Percentiles rank a stretch among this genome's conserved stretches.
Conservation (phyloP, 768 basidiomycete genomes). For the Sporobolomyces phaffii region DNA sequence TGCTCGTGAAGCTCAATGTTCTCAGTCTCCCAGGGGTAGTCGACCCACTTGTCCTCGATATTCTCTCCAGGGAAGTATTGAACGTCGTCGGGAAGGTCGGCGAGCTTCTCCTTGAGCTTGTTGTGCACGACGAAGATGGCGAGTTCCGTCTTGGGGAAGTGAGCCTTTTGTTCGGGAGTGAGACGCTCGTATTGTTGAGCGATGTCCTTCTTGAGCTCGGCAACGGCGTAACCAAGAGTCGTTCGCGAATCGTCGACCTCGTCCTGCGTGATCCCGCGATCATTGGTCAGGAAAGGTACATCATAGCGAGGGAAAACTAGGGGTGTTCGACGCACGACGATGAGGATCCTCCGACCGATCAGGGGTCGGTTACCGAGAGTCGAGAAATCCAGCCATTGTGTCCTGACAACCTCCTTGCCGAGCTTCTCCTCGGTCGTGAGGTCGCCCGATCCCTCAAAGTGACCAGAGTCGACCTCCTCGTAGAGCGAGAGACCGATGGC, state of each 20-base stretch:
- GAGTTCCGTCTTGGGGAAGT: conserved; percentile 70
- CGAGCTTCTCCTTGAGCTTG: conserved; percentile 82
- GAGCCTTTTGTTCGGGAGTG: conserved; percentile 47
- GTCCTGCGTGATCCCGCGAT: too few species aligned
- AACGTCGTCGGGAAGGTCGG: conserved; percentile 59
- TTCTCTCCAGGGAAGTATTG: conserved; percentile 79
- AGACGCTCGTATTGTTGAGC: conserved; percentile 44
- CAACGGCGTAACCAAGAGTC: conserved; percentile 69
- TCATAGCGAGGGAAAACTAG: not conserved
- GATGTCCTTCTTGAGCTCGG: conserved; percentile 84
- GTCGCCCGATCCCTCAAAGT: conserved; percentile 24
- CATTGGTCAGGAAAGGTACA: not conserved
- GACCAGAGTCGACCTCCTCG: conserved; percentile 62
- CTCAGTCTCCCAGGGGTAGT: conserved; percentile 20
- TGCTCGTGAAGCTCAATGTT: conserved; percentile 11
- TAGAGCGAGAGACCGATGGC: conserved; percentile 95
- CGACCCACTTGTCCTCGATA: conserved; percentile 42
- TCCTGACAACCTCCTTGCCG: conserved; percentile 78
- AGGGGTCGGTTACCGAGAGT: conserved; percentile 54
- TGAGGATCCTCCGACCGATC: conserved; percentile 71
- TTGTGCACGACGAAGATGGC: conserved; percentile 92
- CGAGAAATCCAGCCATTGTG: conserved; percentile 74
- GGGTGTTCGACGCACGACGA: conserved; percentile 52
- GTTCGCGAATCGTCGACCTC: conserved; percentile 50
- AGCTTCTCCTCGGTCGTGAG: conserved; percentile 41